Percentiles rank a stretch among this genome's conserved stretches.
Conservation (phyloP, 1,284 basidiomycete species). For the Chondrostereum purpureum region DNA sequence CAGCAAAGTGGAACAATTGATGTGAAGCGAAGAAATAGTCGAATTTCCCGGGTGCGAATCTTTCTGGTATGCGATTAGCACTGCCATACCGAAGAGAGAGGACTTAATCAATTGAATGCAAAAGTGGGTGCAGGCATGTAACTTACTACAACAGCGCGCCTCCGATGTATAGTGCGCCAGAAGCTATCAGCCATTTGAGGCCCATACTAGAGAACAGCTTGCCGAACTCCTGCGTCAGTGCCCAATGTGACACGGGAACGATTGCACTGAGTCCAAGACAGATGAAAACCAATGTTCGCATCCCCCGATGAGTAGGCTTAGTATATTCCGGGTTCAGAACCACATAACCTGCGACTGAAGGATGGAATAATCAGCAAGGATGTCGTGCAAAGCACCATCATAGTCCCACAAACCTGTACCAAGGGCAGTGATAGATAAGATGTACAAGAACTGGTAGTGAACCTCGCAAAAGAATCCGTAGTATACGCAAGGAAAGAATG, state of each 20-base stretch:
- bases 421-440: constrained; percentile 45
- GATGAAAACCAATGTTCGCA: constrained; percentile 78
- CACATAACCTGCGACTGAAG: constrained; percentile 60
- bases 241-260: constrained; percentile 65
- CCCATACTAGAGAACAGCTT: constrained; percentile 60
- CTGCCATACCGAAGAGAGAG: too few species aligned
- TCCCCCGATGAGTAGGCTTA: constrained; percentile 68
- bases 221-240: constrained; percentile 50
- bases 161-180: constrained; percentile 66
- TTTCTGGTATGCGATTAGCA: constrained; percentile 79
- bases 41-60: constrained; percentile 71
- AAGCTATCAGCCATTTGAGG: constrained; percentile 59
- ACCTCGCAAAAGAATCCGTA: constrained; percentile 69
- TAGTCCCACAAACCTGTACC: constrained; percentile 51
- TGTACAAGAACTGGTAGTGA: constrained; percentile 45
- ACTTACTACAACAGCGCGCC: constrained; percentile 83
- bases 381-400: neutral
- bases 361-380: constrained; percentile 2
- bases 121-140: constrained; percentile 15
- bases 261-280: constrained; percentile 71
- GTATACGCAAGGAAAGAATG: constrained; percentile 71
- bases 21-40: constrained; percentile 80
- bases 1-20: constrained; percentile 83
- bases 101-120: constrained; percentile 16
- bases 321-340: constrained; percentile 78